Evolutionary conservation across 1,284 basidiomycete genomes (phyloP).

Genomic region (Athelia sp.): DNA sequence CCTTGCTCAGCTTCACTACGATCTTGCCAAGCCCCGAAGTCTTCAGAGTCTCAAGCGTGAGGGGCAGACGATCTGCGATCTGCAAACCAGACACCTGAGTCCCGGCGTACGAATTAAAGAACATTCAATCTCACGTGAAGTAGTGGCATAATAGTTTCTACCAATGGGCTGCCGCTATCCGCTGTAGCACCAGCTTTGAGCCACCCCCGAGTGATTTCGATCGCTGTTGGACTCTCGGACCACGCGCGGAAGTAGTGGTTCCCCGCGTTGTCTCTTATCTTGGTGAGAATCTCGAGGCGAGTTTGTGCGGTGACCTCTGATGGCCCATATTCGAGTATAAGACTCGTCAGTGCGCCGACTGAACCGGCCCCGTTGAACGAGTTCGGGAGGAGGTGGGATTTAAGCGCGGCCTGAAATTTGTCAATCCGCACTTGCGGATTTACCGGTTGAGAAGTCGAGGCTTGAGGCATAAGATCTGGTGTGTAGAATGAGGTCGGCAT

Average conservation of each 20-base stretch:
- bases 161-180: constrained; percentile 49
- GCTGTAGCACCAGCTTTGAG: constrained; percentile 58
- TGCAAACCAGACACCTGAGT: constrained; percentile 24
- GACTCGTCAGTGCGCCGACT: constrained; percentile 49
- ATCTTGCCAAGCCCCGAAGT: constrained; percentile 73
- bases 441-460: constrained; percentile 19
- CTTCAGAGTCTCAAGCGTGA: constrained; percentile 62
- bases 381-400: constrained; percentile 45
- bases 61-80: constrained; percentile 77
- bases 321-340: constrained; percentile 54
- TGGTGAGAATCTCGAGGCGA: constrained; percentile 66
- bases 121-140: constrained; percentile 58
- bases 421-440: constrained; percentile 39
- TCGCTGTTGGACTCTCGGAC: constrained; percentile 65
- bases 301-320: constrained; percentile 54
- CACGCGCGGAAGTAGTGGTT: constrained; percentile 82
- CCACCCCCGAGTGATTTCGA: constrained; percentile 77
- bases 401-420: constrained; percentile 43
- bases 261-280: constrained; percentile 75
- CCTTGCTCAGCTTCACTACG: constrained; percentile 66
- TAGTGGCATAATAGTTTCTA: constrained; percentile 77
- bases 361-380: constrained; percentile 68
- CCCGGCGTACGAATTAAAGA: too few species aligned
- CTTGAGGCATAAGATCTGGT: constrained; percentile 21
- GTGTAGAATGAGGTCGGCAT: constrained; percentile 34